Percentiles rank a stretch among this genome's conserved stretches.
Conservation (phyloP, 139 green algal genomes). For the Medakamo hakoo region DNA sequence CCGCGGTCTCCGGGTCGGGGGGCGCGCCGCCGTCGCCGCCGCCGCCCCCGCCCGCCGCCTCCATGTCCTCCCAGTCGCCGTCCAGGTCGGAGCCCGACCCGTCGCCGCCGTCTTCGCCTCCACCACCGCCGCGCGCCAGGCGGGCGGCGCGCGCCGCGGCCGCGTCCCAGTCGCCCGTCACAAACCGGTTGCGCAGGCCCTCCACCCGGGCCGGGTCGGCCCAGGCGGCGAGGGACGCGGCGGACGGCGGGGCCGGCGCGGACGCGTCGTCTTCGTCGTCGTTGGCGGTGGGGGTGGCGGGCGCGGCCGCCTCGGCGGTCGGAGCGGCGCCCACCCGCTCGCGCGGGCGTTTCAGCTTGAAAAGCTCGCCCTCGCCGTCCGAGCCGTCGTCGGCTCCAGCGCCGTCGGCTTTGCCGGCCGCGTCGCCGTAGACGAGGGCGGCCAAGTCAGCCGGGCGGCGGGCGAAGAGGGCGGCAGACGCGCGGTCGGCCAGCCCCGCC, state of each 20-base stretch:
- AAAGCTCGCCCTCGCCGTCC: constrained; percentile 23
- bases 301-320: neutral
- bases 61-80: constrained; percentile 87
- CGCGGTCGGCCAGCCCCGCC: constrained; percentile 2
- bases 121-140: constrained; percentile 22
- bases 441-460: constrained; percentile 19
- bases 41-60: constrained; percentile 41
- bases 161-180: constrained; percentile 42
- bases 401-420: constrained; percentile 1
- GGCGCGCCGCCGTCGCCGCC: too few relatives aligned
- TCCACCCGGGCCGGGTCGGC: constrained; percentile 24
- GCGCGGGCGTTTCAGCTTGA: too few relatives aligned
- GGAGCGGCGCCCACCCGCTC: constrained; percentile 1
- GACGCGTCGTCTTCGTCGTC: constrained; percentile 30
- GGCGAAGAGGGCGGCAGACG: constrained; percentile 16
- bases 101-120: constrained; percentile 16
- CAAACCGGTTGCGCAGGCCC: constrained; percentile 48
- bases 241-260: constrained; percentile 8
- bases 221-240: constrained; percentile 11
- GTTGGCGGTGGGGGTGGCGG: constrained; percentile 6
- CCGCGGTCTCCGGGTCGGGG: constrained; percentile 33
- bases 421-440: constrained; percentile 3
- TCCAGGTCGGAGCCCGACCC: constrained; percentile 16
- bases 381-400: constrained; percentile 11
- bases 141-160: constrained; percentile 36